These are phyloP conservation scores for Cucurbita maxima DNA, from an alignment of 306 rosid species.

Conservation along the genomic window DNA sequence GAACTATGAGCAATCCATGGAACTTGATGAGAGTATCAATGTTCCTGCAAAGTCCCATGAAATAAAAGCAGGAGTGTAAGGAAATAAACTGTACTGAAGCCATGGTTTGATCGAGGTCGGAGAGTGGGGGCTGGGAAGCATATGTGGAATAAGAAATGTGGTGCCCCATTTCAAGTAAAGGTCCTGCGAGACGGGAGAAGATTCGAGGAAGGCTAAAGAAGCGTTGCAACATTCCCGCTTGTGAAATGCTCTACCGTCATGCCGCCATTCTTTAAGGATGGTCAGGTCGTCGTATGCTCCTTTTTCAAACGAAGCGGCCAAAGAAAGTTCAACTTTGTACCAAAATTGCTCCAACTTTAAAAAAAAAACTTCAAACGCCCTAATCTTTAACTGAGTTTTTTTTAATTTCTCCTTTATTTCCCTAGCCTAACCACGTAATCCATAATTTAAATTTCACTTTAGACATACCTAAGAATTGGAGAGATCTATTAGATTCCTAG, in stretches of 20 bases:
- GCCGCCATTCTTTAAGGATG: background rate
- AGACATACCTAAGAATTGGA: too few relatives aligned
- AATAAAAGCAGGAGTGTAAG: slow-evolving; percentile 23
- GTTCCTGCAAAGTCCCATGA: slow-evolving; percentile 29
- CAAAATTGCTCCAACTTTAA: too few relatives aligned
- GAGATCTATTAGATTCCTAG: too few relatives aligned
- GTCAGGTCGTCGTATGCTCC: background rate
- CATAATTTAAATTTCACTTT: too few relatives aligned
- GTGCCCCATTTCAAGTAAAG: background rate
- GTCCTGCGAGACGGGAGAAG: background rate
- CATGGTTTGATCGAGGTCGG: slow-evolving; percentile 8
- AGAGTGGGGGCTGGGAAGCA: slow-evolving; percentile 4
- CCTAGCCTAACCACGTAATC: too few relatives aligned
- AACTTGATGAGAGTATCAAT: slow-evolving; percentile 28
- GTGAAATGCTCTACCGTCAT: background rate
- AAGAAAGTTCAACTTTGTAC: too few relatives aligned
- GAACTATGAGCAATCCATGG: slow-evolving; percentile 35
- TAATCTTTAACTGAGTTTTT: too few relatives aligned
- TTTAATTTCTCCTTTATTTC: too few relatives aligned
- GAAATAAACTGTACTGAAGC: slow-evolving; percentile 12
- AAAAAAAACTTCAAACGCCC: too few relatives aligned
- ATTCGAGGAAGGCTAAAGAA: background rate
- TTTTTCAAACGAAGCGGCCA: background rate
- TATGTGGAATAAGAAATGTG: background rate
- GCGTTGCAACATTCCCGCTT: background rate